These are phyloP conservation scores for Neofusicoccum ribis DNA, from an alignment of 2,329 filamentous ascomycete genomes.

Conservation along the genomic window DNA sequence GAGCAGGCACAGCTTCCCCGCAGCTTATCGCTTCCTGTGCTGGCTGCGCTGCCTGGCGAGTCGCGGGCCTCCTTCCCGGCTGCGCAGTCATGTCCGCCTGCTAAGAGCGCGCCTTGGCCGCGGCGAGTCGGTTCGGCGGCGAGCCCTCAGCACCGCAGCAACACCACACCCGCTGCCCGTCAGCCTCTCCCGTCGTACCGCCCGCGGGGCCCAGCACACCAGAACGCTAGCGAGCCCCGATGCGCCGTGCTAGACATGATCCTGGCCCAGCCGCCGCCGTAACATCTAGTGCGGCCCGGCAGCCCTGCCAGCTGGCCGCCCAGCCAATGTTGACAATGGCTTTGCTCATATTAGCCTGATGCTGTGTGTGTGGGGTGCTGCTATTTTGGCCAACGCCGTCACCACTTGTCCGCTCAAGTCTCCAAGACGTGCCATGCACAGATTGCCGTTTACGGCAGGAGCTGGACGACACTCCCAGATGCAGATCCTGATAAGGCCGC, in stretches of 20 bases:
- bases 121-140: too few species aligned
- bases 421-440: not conserved
- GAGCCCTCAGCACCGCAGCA: too few species aligned
- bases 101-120: not conserved
- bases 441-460: not conserved
- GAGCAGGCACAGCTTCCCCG: constrained; percentile 6
- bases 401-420: not conserved
- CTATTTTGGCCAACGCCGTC: not conserved
- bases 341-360: not conserved
- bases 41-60: too few species aligned
- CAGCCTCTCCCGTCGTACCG: too few species aligned
- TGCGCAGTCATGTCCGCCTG: not conserved
- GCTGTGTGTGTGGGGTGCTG: not conserved
- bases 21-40: not conserved
- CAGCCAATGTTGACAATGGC: not conserved
- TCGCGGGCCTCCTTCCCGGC: not conserved
- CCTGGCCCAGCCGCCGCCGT: not conserved
- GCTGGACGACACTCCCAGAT: not conserved
- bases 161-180: too few species aligned
- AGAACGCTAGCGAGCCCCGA: not conserved
- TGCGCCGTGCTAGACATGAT: not conserved
- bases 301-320: not conserved
- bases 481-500: not conserved
- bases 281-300: not conserved
- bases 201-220: too few species aligned